These are phyloP conservation scores for Tillandsia fasciculata DNA, from an alignment of 176 grass and related monocot genomes.

Conservation along the genomic window DNA sequence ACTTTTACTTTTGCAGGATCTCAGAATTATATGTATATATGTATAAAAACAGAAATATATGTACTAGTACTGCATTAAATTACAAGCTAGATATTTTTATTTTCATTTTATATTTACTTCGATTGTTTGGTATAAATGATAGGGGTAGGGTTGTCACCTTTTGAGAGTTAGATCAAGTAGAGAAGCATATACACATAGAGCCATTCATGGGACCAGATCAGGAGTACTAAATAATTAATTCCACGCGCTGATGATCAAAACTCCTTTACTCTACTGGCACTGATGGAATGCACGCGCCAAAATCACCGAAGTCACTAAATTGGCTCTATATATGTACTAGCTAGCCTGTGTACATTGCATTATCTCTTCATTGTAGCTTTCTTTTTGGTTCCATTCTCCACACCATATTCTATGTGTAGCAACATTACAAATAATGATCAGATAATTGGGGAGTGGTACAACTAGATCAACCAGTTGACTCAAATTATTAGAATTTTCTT, in stretches of 20 bases:
- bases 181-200: background rate
- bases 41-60: background rate
- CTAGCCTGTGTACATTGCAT: background rate
- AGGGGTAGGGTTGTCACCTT: conserved; percentile 1
- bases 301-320: conserved; percentile 11
- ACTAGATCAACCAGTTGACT: no score
- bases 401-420: background rate
- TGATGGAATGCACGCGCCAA: conserved; percentile 4
- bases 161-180: background rate
- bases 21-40: no score
- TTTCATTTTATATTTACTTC: background rate
- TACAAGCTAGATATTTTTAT: background rate
- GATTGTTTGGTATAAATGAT: background rate
- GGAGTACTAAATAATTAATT: background rate
- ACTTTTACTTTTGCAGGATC: no score
- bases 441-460: no score
- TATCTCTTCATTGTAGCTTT: background rate
- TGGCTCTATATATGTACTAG: background rate
- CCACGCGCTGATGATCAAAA: background rate
- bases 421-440: background rate
- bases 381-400: background rate
- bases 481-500: no score
- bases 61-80: background rate
- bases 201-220: background rate
- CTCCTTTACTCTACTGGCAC: background rate